Conservation (phyloP, 768 basidiomycete genomes). For the Astraeus odoratus region DNA sequence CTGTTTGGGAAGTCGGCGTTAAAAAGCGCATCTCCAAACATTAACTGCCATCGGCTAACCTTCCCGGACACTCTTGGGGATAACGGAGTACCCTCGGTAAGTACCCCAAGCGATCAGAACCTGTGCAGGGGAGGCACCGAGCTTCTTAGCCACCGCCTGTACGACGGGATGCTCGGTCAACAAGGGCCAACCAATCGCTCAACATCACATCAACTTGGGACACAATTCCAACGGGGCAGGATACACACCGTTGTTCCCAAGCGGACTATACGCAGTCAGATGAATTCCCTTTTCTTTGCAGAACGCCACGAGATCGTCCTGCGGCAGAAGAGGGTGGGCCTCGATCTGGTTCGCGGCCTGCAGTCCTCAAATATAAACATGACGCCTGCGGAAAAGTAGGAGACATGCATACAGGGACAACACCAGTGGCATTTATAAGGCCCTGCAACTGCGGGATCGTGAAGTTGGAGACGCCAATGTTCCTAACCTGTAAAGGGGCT, state of each 20-base stretch:
- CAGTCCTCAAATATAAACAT: neutral
- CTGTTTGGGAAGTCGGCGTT: slow-evolving; percentile 17
- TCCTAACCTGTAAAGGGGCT: slow-evolving; percentile 39
- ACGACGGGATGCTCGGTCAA: slow-evolving; percentile 64
- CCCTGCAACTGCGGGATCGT: slow-evolving; percentile 56
- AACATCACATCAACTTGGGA: slow-evolving; percentile 1
- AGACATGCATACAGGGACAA: slow-evolving; percentile 50
- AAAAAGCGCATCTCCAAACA: too few relatives aligned
- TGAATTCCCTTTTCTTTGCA: slow-evolving; percentile 66
- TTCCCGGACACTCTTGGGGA: slow-evolving; percentile 76
- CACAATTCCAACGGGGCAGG: neutral
- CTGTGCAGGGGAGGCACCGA: slow-evolving; percentile 67
- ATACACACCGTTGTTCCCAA: slow-evolving; percentile 70
- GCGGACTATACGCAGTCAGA: slow-evolving; percentile 64
- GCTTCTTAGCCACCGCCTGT: slow-evolving; percentile 52
- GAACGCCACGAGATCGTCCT: slow-evolving; percentile 65
- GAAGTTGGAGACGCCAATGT: slow-evolving; percentile 83
- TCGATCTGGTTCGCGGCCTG: slow-evolving; percentile 75
- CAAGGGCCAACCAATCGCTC: slow-evolving; percentile 55
- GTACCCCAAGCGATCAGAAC: slow-evolving; percentile 79
- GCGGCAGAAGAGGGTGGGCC: slow-evolving; percentile 73
- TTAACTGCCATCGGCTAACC: slow-evolving; percentile 27
- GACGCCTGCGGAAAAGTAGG: neutral
- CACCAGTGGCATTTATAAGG: slow-evolving; percentile 62
- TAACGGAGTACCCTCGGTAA: slow-evolving; percentile 70